These are phyloP conservation scores for Bertia moriformis DNA, from an alignment of 2,329 filamentous ascomycete genomes.

Conservation along the genomic window DNA sequence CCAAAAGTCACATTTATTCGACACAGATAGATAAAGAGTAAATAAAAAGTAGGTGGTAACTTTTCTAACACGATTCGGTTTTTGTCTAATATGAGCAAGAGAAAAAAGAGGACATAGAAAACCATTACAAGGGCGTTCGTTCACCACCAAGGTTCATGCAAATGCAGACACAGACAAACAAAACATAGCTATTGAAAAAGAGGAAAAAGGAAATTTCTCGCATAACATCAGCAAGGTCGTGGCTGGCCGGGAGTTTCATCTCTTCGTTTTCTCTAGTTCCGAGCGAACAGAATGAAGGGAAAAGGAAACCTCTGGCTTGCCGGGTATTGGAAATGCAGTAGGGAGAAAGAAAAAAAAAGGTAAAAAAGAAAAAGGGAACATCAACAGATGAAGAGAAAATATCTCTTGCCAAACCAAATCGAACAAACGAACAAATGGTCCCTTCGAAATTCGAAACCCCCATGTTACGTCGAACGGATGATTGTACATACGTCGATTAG, in stretches of 20 bases:
- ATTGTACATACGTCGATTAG: no score
- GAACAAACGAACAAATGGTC: neutral
- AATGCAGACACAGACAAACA: neutral
- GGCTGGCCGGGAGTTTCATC: no score
- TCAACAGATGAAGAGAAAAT: neutral
- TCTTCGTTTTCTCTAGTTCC: no score
- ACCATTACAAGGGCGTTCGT: no score
- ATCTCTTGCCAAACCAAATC: neutral
- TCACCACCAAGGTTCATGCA: neutral
- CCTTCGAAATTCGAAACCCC: neutral
- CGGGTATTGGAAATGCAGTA: conserved; percentile 1
- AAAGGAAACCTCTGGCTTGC: no score
- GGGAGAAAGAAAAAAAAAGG: conserved; percentile 1
- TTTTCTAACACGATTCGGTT: neutral
- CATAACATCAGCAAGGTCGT: no score
- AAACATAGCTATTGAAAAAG: no score
- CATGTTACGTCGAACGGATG: neutral
- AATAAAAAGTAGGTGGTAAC: neutral
- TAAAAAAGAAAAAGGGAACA: neutral
- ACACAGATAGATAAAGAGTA: neutral
- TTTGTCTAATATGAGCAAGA: neutral
- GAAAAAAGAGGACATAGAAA: neutral
- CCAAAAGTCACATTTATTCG: no score
- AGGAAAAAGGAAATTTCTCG: no score
- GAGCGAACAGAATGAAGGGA: no score